Evolutionary conservation across 176 grass and related monocot species (phyloP), one percentile per base, ranked within the genome.

Genomic region (Oryza rufipogon): DNA sequence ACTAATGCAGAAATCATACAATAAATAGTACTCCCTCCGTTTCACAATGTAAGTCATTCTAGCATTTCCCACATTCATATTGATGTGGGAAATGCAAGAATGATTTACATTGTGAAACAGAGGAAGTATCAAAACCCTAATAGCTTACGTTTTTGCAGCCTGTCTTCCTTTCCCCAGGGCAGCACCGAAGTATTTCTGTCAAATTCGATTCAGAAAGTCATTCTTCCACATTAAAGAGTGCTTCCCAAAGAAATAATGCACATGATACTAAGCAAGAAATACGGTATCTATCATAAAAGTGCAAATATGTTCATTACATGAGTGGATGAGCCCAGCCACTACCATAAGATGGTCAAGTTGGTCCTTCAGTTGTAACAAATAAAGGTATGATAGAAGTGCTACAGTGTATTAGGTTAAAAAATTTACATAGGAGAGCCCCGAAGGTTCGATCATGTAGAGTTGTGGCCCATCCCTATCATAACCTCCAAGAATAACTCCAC

Each of bases 381-480:
- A 80, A 54, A 20, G 19, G 16, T 1, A 80, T 71, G 76, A 81
- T 36, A 28, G 80, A 64, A 65, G 33, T 19, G 47, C 70, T 68
- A 49, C 64, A 28, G 39, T 80, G 71, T 32, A 61, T 63, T 80
- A 79, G 16, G 32, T 26, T 74, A 30, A 75, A 75, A 7, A 84
- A 90, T 90, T 91, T 46, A 92, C 90, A 85, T 95, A 92, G 34
- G 90, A 92, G 60, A 92, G 44, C 14, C 93, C 93, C 61, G 90
- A 92, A 74, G 93, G 90, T 82, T 92, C 93, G 25, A 95, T 80
- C 90, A 92, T 90, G 88, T 95, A 95, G 64, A 95, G 86, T 56
- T 95, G 93, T 28, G 93, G 93, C 34, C 93, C 93, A 86, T 95
- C 93, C 81, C 88, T 95, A 75, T 95, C 93, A 88, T 95, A 95